A percentile compares a stretch with the other conserved stretches of the same genome.
These are phyloP conservation scores for Adansonia madagascariensis DNA, from an alignment of 441 rosid species.

Conservation along the genomic window DNA sequence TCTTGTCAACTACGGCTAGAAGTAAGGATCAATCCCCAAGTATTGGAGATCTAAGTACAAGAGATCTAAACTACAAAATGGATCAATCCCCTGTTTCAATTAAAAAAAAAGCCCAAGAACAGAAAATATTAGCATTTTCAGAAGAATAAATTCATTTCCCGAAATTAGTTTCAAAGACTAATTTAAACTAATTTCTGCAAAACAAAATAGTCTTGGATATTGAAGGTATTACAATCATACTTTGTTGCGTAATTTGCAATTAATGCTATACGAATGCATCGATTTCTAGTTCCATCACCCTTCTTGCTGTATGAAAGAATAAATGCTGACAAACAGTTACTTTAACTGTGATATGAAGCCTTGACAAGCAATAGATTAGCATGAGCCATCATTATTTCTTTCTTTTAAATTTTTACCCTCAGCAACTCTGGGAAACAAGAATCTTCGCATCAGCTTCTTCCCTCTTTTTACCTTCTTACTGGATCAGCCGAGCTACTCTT, in stretches of 20 bases:
- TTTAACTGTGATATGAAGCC: conserved; percentile 11
- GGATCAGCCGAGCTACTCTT: conserved; percentile 39
- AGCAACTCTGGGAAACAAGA: not conserved
- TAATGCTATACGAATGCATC: not conserved
- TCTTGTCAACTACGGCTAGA: too few relatives aligned
- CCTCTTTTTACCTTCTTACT: conserved; percentile 29
- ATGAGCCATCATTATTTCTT: conserved; percentile 1
- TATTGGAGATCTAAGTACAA: too few relatives aligned
- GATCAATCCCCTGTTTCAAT: too few relatives aligned
- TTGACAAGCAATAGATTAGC: conserved; percentile 18
- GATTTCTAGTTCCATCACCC: not conserved
- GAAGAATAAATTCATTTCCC: not conserved
- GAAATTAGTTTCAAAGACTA: not conserved
- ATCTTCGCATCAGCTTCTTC: not conserved
- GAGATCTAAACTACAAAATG: too few relatives aligned
- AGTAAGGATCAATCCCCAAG: too few relatives aligned
- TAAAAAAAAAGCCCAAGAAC: too few relatives aligned
- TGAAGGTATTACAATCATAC: not conserved
- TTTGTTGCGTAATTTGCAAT: conserved; percentile 9
- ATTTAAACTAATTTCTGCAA: not conserved
- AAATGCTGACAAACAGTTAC: not conserved
- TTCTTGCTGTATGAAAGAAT: not conserved
- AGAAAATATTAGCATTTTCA: too few relatives aligned
- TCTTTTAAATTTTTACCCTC: not conserved
- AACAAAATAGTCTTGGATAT: not conserved